Base-by-base conservation (phyloP, 2,329 filamentous ascomycete genomes). In the Colletotrichum liriopes region DNA sequence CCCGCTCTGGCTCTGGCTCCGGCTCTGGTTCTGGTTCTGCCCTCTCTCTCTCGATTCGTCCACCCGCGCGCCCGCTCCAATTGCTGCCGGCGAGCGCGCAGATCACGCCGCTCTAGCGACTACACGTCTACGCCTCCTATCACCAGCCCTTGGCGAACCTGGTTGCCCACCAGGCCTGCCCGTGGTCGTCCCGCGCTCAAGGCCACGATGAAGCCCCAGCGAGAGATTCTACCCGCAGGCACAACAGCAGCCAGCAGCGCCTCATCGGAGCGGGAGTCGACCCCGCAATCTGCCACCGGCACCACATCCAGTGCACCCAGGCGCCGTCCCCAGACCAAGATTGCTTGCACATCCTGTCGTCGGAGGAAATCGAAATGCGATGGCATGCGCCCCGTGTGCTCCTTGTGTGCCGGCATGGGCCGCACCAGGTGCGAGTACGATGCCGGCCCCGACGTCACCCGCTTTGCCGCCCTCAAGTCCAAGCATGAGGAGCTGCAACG, bases 331-430 rank as follows among this genome's bases (percentile, higher is more conserved):
- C 73, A 74, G 67, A 74, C 73, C 6, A 73, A 67, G 26, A 71
- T 74, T 14, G 73, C 73, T 5, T 74, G 73, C 67, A 74, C 73
- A 2, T 64, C 73, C 12, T 74, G 73, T 26, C 73, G 73, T 4
- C 63, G 72, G 29, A 52, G 71, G 47, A 73, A 73, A 35, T 74
- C 72, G 14, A 74, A 74, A 58, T 74, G 73, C 43, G 73, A 74
- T 37, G 73, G 73, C 26, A 35, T 49, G 23, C 73, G 73, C 29
- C 73, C 73, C 26, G 68, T 74, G 11, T 74, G 73, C 37, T 71
- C 73, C 20, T 52, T 71, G 45, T 74, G 73, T 62, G 71, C 73
- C 20, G 71, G 66, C 35, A 73, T 69, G 54, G 70, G 70, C 32
- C 67, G 65, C 20, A 68, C 73, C 14, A 58, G n/a, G 16, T 74